Percentiles rank a stretch among this genome's conserved stretches.
phyloP scores from a whole-genome alignment of 345 rosid genomes.

The Leavenworthia alabamica region DNA sequence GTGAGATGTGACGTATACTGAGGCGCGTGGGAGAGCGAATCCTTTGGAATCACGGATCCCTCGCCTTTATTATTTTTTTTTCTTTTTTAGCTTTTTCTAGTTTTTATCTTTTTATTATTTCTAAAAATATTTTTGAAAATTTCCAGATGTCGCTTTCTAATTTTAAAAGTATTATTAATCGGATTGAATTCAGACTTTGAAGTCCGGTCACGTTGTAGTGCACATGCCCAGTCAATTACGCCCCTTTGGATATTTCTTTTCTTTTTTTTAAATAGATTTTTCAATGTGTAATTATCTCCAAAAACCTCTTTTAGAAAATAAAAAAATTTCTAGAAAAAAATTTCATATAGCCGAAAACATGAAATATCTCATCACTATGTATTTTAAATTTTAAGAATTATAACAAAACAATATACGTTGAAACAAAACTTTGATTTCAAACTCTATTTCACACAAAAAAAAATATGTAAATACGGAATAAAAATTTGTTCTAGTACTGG shows the following conservation, averaged over 20 bases:
- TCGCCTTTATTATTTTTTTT: conserved; percentile 9
- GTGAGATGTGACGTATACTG: conserved; percentile 33
- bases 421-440: too few species aligned
- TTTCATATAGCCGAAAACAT: too few species aligned
- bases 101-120: background rate
- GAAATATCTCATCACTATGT: too few species aligned
- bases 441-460: too few species aligned
- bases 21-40: conserved; percentile 49
- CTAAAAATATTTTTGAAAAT: conserved; percentile 9
- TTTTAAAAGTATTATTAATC: conserved; percentile 21
- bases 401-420: too few species aligned
- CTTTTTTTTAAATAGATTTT: background rate
- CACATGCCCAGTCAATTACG: conserved; percentile 36
- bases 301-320: background rate
- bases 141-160: conserved; percentile 27
- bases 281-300: background rate
- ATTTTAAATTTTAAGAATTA: too few species aligned
- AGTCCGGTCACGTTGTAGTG: conserved; percentile 30
- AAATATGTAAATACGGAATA: too few species aligned
- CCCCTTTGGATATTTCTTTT: conserved; percentile 15
- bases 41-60: conserved; percentile 51
- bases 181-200: conserved; percentile 26
- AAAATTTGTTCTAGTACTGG: too few species aligned
- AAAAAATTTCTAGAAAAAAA: too few species aligned
- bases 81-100: conserved; percentile 1